Base-by-base conservation (phyloP, 352 stramenopile genomes). In the Aphanomyces cochlioides region DNA sequence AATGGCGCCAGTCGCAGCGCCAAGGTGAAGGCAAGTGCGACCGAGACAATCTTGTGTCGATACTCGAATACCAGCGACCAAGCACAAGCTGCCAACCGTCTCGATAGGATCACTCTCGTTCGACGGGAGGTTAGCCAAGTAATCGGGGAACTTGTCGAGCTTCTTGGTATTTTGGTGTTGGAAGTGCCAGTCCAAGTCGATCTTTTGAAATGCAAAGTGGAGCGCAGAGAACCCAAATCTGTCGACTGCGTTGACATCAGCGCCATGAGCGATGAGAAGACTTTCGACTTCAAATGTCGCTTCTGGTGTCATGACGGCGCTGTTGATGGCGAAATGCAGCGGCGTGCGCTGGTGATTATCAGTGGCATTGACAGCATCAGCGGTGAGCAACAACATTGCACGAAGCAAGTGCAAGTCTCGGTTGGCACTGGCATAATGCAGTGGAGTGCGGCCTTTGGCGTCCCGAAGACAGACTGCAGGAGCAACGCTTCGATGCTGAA, bases 201-300 rank as follows among this genome's bases (percentile, higher is more conserved):
- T 76, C 56, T 93, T 91, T 28, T 87, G 74, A 15, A 93, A 58
- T 0, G 85, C 83, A 63, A 91, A 90, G 59, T 91, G 85, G 34
- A 93, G 69, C 13, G 76, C 64, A 4, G 80, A 70, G 58, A 88
- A 85, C 1, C 77, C 74, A 45, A 90, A 91, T n/a, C 78, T 53
- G 64, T 93, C 85, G 5, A 80, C 72, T 7, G 76, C 75, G 37
- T 87, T 85, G 4, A 73, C 75, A 63, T 88, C 75, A 5, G 83
- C 77, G 8, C 84, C 83, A 58, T 63, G 77, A 37, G 87, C 79
- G 6, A 93, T 54, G 34, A 93, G 63, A 43, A 90, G 85, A 1
- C 85, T 80, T 69, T 91, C 85, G 7, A 91, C 72, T n/a, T 90
- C 82, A 45, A 93, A 91, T 3, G 82, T 88, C n/a, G 85, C 85